Percentiles rank a stretch among this genome's conserved stretches.
Conservation (phyloP, 331 rosid species). For the Telfairia occidentalis region DNA sequence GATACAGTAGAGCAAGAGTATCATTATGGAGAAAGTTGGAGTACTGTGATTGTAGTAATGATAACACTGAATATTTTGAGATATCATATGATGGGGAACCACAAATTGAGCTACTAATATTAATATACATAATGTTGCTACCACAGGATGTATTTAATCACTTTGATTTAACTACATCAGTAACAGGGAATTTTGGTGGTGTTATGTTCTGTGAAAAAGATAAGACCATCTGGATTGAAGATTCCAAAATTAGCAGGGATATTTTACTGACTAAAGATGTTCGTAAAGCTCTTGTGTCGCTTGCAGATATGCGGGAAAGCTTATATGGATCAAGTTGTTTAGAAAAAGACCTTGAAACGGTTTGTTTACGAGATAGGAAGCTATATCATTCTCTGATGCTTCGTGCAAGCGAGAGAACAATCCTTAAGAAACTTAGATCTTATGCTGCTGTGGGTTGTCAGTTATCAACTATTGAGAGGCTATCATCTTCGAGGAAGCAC, state of each 20-base stretch:
- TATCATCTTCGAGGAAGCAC: slow-evolving; percentile 26
- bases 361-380: slow-evolving; percentile 34
- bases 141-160: slow-evolving; percentile 40
- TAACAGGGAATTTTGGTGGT: slow-evolving; percentile 24
- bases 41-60: slow-evolving; percentile 34
- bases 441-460: slow-evolving; percentile 30
- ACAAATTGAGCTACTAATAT: slow-evolving; percentile 49
- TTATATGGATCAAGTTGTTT: slow-evolving; percentile 50
- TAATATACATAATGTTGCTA: slow-evolving; percentile 44
- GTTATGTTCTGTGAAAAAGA: slow-evolving; percentile 22
- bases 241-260: slow-evolving; percentile 25
- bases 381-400: slow-evolving; percentile 59
- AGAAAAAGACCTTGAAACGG: slow-evolving; percentile 43
- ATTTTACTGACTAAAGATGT: slow-evolving; percentile 43
- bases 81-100: slow-evolving; percentile 73
- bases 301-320: slow-evolving; percentile 56
- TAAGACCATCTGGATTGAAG: slow-evolving; percentile 8
- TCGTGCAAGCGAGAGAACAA: slow-evolving; percentile 58
- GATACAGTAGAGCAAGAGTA: slow-evolving; percentile 51
- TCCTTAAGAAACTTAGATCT: slow-evolving; percentile 47
- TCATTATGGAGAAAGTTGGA: slow-evolving; percentile 70
- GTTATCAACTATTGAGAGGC: slow-evolving; percentile 17
- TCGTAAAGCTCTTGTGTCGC: slow-evolving; percentile 38
- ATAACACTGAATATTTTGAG: slow-evolving; percentile 67
- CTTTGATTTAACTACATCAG: slow-evolving; percentile 42